Percentiles rank a stretch among this genome's conserved stretches.
Evolutionary conservation across 2,329 filamentous ascomycete genomes (phyloP).

Genomic region (Cladosporium sp.): DNA sequence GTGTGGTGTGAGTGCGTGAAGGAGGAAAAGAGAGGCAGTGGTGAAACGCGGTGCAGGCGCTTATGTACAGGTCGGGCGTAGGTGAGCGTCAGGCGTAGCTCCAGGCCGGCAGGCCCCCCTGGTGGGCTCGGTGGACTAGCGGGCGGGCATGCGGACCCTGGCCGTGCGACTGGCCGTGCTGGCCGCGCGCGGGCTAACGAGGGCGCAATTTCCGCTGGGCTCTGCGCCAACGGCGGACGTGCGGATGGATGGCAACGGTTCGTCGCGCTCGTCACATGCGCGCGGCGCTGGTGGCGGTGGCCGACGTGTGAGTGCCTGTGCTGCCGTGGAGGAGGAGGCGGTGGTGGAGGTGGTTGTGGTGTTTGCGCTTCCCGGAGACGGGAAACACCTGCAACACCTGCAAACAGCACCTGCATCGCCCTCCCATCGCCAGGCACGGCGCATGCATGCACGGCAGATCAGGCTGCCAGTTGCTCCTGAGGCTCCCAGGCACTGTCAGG

Average conservation of each 20-base stretch:
- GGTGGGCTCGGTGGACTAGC: neutral
- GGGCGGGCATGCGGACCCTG: neutral
- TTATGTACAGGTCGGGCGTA: conserved; percentile 6
- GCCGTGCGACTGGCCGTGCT: neutral
- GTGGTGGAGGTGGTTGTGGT: too few relatives aligned
- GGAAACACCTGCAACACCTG: too few relatives aligned
- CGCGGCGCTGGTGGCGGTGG: neutral
- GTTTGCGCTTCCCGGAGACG: too few relatives aligned
- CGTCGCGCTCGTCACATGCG: conserved; percentile 3
- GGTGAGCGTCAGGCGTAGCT: neutral
- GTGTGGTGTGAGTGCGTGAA: conserved; percentile 1
- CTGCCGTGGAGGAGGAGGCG: too few relatives aligned
- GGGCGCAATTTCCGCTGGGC: conserved; percentile 5
- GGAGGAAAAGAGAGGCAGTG: conserved; percentile 1
- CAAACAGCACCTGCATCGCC: too few relatives aligned
- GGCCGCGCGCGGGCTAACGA: neutral
- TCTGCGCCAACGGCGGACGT: neutral
- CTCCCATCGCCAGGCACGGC: too few relatives aligned
- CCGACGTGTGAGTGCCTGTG: too few relatives aligned
- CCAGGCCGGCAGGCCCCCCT: neutral
- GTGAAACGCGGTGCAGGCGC: conserved; percentile 9
- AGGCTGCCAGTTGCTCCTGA: too few relatives aligned
- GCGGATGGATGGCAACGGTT: neutral
- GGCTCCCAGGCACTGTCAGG: too few relatives aligned
- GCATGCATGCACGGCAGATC: too few relatives aligned